Percentiles rank a stretch among this genome's conserved stretches.
Evolutionary conservation across 2,329 filamentous ascomycete genomes (phyloP).

Genomic region (Xylariaceae sp.): DNA sequence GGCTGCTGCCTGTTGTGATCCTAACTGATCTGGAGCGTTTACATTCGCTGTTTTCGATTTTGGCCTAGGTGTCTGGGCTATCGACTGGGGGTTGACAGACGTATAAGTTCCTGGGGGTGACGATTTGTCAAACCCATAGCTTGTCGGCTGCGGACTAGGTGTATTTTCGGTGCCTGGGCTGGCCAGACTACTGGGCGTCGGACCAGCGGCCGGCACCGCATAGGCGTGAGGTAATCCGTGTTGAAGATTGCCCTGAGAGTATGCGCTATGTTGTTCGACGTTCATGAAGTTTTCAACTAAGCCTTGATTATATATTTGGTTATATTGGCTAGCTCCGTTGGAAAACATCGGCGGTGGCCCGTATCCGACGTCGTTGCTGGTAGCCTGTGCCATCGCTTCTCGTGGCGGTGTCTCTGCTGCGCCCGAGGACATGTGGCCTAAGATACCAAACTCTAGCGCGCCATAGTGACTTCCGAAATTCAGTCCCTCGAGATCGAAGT

Average conservation of each 20-base stretch:
- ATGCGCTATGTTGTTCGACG: constrained; percentile 47
- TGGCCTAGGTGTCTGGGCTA: constrained; percentile 34
- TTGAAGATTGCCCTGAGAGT: constrained; percentile 53
- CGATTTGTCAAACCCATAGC: constrained; percentile 51
- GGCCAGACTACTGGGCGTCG: constrained; percentile 51
- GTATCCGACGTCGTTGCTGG: constrained; percentile 36
- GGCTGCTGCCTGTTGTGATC: constrained; percentile 47
- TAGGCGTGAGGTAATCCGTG: constrained; percentile 60
- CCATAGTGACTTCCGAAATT: constrained; percentile 97
- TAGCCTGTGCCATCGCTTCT: constrained; percentile 47
- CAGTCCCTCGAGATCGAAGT: constrained; percentile 89
- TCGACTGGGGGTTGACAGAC: constrained; percentile 27
- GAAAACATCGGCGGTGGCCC: constrained; percentile 45
- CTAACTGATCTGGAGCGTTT: constrained; percentile 31
- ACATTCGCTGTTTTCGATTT: constrained; percentile 42
- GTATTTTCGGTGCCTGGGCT: constrained; percentile 61
- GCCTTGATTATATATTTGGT: constrained; percentile 46
- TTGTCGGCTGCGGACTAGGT: constrained; percentile 52
- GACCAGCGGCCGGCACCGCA: constrained; percentile 53
- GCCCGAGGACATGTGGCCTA: constrained; percentile 92
- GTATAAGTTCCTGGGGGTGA: constrained; percentile 43
- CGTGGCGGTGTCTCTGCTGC: constrained; percentile 72
- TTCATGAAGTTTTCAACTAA: constrained; percentile 50
- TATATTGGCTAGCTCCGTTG: constrained; percentile 46
- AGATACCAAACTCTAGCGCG: constrained; percentile 90